These are phyloP conservation scores for Scutellaria baicalensis DNA, from an alignment of 257 asterid species.

Conservation along the genomic window DNA sequence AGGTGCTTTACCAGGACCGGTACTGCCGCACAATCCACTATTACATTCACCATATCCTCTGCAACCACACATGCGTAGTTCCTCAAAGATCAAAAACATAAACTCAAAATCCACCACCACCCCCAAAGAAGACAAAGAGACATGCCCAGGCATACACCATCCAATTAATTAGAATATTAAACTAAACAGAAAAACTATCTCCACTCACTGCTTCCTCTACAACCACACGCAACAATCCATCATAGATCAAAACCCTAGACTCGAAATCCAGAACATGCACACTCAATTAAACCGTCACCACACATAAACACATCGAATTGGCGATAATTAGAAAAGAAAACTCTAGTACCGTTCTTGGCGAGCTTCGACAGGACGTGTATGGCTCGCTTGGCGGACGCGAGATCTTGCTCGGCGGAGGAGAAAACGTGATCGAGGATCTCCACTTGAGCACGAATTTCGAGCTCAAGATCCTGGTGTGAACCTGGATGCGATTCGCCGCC, in stretches of 20 bases:
- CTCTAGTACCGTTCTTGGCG: slow-evolving; percentile 54
- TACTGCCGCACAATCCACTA: slow-evolving; percentile 93
- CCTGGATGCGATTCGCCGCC: slow-evolving; percentile 42
- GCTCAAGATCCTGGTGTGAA: slow-evolving; percentile 61
- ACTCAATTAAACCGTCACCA: slow-evolving; percentile 1
- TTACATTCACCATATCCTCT: slow-evolving; percentile 86
- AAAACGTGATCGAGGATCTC: slow-evolving; percentile 53
- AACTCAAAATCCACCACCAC: slow-evolving; percentile 11
- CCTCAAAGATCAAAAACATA: slow-evolving; percentile 19
- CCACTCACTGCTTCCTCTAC: background rate
- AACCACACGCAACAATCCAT: slow-evolving; percentile 12
- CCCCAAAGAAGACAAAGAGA: background rate
- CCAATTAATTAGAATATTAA: background rate
- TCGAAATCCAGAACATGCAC: slow-evolving; percentile 18
- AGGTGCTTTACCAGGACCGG: slow-evolving; percentile 78
- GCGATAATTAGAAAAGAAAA: background rate
- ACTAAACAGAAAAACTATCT: background rate
- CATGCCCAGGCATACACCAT: background rate
- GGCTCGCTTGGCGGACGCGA: slow-evolving; percentile 54
- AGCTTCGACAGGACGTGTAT: slow-evolving; percentile 63
- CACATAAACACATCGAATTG: background rate
- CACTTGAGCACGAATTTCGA: slow-evolving; percentile 51
- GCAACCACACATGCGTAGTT: slow-evolving; percentile 31
- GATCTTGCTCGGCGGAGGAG: slow-evolving; percentile 46
- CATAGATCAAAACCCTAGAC: slow-evolving; percentile 30